Evolutionary conservation across 2,329 filamentous ascomycete species (phyloP), one percentile per base, ranked within the genome.

Genomic region (Lasiodiplodia sp.): DNA sequence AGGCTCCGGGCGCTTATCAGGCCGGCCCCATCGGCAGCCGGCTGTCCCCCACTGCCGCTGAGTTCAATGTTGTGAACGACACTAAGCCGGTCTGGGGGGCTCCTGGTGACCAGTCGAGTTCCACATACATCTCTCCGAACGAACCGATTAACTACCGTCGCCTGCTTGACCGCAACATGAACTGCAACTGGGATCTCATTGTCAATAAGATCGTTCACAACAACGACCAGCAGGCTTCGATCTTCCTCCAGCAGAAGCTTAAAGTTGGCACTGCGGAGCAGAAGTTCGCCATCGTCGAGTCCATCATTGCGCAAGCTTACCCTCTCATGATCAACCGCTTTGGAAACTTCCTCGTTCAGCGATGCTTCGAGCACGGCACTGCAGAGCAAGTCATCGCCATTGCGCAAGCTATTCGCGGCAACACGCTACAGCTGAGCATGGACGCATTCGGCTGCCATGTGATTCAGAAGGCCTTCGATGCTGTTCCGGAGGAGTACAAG

Each of bases 171-270:
- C 94, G 94, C 76, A 97, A 95, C 78, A 93, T 97, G 80, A 97
- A 92, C 76, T 98, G 95, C 82, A 96, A 99, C 83, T 99, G 95
- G 96, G 97, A 96, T 82, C 97, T 97, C 79, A 97, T 99, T 74
- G 96, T 99, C 67, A 95, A 99, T 84, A 98, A 98, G 85, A 99
- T 99, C 78, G 94, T 99, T 73, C 96, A 93, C 87, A 97, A 94
- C 83, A 98, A 99, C 79, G 96, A 99, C 77, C 96, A 99, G 81
- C 96, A 99, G 81, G 96, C 96, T 11, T 99, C 96, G 2, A 98
- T 99, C 75, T 99, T 99, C 82, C 85, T 99, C 55, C 96, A 99
- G 80, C 96, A 99, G 82, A 99, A 99, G 84, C 91, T 99, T 74
- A 99, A 99, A 83, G 92, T 97, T 71, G 94, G 94, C 69, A 97